phyloP scores from a whole-genome alignment of 1,284 basidiomycete species.

The Ceratobasidium sp. region DNA sequence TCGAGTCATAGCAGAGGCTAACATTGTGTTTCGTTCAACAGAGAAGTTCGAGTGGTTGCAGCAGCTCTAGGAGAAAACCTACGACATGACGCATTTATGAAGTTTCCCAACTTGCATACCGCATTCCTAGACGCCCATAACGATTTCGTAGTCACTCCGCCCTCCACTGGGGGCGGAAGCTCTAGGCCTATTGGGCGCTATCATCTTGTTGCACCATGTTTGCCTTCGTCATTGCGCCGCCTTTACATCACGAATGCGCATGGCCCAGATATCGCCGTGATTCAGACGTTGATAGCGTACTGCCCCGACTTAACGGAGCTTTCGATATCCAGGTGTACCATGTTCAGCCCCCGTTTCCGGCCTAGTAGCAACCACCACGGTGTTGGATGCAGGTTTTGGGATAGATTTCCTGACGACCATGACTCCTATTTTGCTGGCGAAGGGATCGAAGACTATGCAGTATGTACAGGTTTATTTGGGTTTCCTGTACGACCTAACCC shows the following conservation, averaged over 20 bases:
- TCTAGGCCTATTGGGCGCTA: constrained; percentile 24
- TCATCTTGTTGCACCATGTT: constrained; percentile 13
- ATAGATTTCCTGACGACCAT: constrained; percentile 23
- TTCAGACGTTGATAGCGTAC: constrained; percentile 9
- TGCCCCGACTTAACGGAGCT: constrained; percentile 30
- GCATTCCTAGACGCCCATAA: constrained; percentile 20
- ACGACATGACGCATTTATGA: background rate
- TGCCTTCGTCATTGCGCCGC: constrained; percentile 24
- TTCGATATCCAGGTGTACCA: constrained; percentile 25
- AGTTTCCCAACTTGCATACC: constrained; percentile 5
- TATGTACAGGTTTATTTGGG: background rate
- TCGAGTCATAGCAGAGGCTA: background rate
- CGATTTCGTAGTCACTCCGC: background rate
- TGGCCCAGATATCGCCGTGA: constrained; percentile 30
- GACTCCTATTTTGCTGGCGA: constrained; percentile 36
- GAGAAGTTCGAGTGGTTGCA: constrained; percentile 17
- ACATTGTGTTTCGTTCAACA: background rate
- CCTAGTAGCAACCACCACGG: background rate
- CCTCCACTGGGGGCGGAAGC: too few species aligned
- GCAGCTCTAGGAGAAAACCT: constrained; percentile 2
- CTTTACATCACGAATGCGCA: constrained; percentile 24
- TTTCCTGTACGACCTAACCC: background rate
- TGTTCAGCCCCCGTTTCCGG: constrained; percentile 24
- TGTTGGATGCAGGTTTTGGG: constrained; percentile 16
- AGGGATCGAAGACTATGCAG: constrained; percentile 38